A percentile compares a stretch with the other conserved stretches of the same genome.
These are phyloP conservation scores for Cordyceps cateniannulata DNA, from an alignment of 2,329 filamentous ascomycete genomes.

Conservation along the genomic window DNA sequence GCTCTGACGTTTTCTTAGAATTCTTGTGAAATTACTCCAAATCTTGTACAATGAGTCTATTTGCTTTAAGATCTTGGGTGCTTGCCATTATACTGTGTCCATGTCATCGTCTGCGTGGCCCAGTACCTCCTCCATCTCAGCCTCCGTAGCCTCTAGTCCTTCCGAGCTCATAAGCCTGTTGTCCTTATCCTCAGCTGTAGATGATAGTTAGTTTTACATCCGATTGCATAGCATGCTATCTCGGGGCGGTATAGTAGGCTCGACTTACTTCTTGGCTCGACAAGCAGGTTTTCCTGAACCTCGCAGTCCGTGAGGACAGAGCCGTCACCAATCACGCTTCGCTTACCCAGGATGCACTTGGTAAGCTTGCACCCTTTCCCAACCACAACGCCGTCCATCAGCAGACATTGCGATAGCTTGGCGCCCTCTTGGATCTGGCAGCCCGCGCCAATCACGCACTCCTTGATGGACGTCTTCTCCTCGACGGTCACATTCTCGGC, in stretches of 20 bases:
- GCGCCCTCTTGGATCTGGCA: constrained; percentile 84
- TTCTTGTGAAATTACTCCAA: not conserved
- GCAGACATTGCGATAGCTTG: constrained; percentile 75
- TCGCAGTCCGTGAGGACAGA: constrained; percentile 82
- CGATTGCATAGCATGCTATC: not conserved
- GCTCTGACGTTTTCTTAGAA: too few relatives aligned
- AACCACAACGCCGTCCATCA: constrained; percentile 88
- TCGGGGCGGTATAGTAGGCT: not conserved
- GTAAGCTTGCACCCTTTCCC: constrained; percentile 80
- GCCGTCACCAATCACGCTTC: constrained; percentile 76
- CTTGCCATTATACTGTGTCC: not conserved
- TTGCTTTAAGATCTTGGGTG: not conserved
- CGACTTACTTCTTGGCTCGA: constrained; percentile 67
- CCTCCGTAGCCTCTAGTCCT: constrained; percentile 56
- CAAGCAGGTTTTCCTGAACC: constrained; percentile 81
- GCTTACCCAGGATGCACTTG: constrained; percentile 76
- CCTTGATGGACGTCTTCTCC: constrained; percentile 87
- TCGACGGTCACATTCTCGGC: constrained; percentile 85
- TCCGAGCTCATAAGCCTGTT: constrained; percentile 63
- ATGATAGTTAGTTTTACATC: constrained; percentile 14
- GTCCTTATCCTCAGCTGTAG: constrained; percentile 58
- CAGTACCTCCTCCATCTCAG: constrained; percentile 51
- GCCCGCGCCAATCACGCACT: constrained; percentile 79
- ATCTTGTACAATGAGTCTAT: not conserved
- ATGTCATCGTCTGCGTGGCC: constrained; percentile 33